A percentile compares a stretch with the other conserved stretches of the same genome.
Evolutionary conservation across 176 grass and related monocot genomes (phyloP).

Genomic region (Microstegium vimineum): DNA sequence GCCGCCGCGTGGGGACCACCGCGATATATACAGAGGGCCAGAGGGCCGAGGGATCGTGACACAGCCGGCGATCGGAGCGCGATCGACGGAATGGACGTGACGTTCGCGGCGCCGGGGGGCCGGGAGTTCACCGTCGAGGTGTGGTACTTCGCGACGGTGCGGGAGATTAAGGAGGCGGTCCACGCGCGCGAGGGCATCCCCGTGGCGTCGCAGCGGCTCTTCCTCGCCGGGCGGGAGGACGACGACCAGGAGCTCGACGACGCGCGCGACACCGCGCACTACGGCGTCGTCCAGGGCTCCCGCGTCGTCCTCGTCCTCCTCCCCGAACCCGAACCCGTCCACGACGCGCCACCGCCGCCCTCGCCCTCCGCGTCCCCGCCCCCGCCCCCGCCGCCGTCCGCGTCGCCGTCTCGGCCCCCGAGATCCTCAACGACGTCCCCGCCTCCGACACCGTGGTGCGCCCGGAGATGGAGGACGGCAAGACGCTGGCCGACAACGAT

Average conservation of each 20-base stretch:
- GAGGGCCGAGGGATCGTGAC: not conserved
- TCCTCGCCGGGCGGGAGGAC: conserved; percentile 15
- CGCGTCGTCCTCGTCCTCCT: conserved; percentile 30
- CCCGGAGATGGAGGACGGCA: conserved; percentile 46
- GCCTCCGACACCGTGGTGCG: conserved; percentile 7
- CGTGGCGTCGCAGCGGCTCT: conserved; percentile 20
- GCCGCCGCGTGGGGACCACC: not conserved
- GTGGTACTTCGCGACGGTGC: conserved; percentile 35
- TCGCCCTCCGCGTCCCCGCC: not conserved
- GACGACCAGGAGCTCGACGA: conserved; percentile 20
- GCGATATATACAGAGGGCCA: not conserved
- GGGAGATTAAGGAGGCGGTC: conserved; percentile 42
- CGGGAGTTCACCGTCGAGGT: conserved; percentile 23
- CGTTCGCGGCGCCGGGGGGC: conserved; percentile 16
- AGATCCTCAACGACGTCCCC: conserved; percentile 14
- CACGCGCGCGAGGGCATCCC: conserved; percentile 22
- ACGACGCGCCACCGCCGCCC: rapidly evolving
- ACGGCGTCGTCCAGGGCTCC: conserved; percentile 43
- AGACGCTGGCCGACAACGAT: conserved; percentile 20
- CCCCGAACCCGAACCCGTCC: no score
- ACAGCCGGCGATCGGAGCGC: not conserved
- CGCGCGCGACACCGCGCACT: conserved; percentile 22
- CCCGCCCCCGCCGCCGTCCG: no score
- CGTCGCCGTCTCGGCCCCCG: conserved; percentile 6
- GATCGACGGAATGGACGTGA: conserved; percentile 26